A percentile compares a stretch with the other conserved stretches of the same genome.
Conservation (phyloP, 169 alveolate species). For the Plasmodium knowlesi region DNA sequence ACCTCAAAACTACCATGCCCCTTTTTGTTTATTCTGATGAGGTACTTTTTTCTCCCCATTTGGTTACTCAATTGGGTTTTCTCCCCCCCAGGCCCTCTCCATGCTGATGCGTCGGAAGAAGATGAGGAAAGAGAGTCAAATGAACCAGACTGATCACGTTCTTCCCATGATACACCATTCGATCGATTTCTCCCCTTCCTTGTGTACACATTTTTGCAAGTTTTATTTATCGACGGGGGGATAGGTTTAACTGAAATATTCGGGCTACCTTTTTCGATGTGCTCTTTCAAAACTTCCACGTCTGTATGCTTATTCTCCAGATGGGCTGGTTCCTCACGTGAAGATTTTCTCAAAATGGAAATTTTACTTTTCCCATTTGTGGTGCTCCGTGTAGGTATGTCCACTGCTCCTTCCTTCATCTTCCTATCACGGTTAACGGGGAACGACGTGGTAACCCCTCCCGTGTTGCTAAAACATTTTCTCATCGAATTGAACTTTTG, state of each 20-base stretch:
- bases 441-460: background rate
- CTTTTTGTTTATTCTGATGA: conserved; percentile 25
- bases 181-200: background rate
- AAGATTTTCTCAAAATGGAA: background rate
- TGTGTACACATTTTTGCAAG: background rate
- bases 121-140: conserved; percentile 11
- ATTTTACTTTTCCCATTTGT: background rate
- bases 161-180: background rate
- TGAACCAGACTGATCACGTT: conserved; percentile 2
- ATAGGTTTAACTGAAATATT: background rate
- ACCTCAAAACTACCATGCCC: conserved; percentile 39
- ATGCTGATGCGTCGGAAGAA: conserved; percentile 5
- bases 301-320: background rate
- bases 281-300: background rate
- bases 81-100: background rate
- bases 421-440: background rate
- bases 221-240: conserved; percentile 19
- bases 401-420: background rate
- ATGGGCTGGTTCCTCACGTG: background rate
- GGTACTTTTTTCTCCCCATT: conserved; percentile 15
- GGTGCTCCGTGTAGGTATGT: background rate
- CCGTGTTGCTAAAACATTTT: conserved; percentile 36
- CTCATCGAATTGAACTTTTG: background rate
- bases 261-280: background rate
- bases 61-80: background rate